Conservation (phyloP, 345 rosid species). For the Isatis tinctoria region DNA sequence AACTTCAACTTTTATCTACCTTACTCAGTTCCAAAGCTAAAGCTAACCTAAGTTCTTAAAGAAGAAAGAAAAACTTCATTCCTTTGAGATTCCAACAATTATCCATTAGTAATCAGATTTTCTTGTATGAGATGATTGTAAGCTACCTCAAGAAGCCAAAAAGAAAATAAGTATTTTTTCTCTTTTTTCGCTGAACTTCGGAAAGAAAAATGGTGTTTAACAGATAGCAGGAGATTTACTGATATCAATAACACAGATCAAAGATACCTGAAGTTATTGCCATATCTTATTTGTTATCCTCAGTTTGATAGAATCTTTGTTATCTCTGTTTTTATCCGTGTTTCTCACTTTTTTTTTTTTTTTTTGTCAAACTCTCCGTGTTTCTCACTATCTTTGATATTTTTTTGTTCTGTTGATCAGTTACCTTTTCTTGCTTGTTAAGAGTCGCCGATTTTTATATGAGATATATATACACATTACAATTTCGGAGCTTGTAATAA, state of each 20-base stretch:
- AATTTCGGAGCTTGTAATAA: background rate
- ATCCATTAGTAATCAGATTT: too few species aligned
- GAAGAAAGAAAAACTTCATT: background rate
- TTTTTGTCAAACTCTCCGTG: too few species aligned
- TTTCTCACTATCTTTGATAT: too few species aligned
- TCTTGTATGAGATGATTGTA: too few species aligned
- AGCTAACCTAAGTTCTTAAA: background rate
- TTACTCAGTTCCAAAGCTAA: background rate
- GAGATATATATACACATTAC: background rate
- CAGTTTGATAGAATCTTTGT: background rate
- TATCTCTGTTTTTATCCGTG: too few species aligned
- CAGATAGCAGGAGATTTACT: background rate
- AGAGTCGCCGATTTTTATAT: background rate
- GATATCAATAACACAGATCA: background rate
- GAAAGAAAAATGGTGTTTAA: too few species aligned
- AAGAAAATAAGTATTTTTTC: background rate
- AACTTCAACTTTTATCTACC: background rate
- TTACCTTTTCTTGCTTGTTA: background rate
- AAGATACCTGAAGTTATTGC: background rate
- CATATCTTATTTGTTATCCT: background rate
- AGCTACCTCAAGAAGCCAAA: background rate
- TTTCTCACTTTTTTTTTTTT: too few species aligned
- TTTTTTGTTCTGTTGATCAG: background rate
- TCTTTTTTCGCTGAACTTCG: too few species aligned
- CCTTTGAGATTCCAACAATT: background rate